Base-by-base conservation (phyloP, 495 filamentous ascomycete genomes). In the Immersiella caudata region DNA sequence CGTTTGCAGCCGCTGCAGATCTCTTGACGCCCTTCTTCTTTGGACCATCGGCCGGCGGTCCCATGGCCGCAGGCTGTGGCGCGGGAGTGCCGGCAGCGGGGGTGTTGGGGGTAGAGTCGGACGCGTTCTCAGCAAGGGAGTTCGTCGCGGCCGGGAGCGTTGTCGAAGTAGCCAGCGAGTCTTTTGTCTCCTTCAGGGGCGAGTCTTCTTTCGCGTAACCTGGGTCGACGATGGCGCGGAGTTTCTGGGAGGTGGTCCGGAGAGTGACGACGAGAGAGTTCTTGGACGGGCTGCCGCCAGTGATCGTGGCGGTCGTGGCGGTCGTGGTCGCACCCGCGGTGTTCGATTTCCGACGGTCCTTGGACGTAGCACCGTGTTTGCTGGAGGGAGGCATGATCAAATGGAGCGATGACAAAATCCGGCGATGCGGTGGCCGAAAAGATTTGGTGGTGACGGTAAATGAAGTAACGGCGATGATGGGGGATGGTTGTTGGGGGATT, bases 21-120 rank as follows among this genome's bases (percentile, higher is more conserved):
- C 79, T 71, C 85, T 82, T 71, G 75, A 83, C 74, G 61, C 87
- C 80, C 84, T 91, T 86, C 79, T 89, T 84, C 76, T 86, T 82
- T 66, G 80, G 78, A 21, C 81, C 85, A 40, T 87, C 85, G 83
- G 81, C 67, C 82, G 86, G 57, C n/a, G 82, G 82, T 1, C 80
- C 81, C 82, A 84, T 84, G 35, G 73, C 49, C n/a, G 68, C 64
- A 56, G 80, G 74, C 68, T 79, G 79, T 6, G 80, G 78, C 21
- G 74, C 76, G 26, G 78, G 78, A 18, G 82, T 83, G 68, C 79
- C 79, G 35, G 80, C 69, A 14, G 77, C 79, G 6, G 82, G 82
- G 4, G 82, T 83, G 29, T 78, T 76, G 8, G 82, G 78, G 58
- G 72, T 81, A 59, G 83, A 84, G 62, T 82, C 77, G 46, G 82